A percentile compares a stretch with the other conserved stretches of the same genome.
Evolutionary conservation across 106 monocot genomes (phyloP).

Genomic region (Dendrobium huoshanense): DNA sequence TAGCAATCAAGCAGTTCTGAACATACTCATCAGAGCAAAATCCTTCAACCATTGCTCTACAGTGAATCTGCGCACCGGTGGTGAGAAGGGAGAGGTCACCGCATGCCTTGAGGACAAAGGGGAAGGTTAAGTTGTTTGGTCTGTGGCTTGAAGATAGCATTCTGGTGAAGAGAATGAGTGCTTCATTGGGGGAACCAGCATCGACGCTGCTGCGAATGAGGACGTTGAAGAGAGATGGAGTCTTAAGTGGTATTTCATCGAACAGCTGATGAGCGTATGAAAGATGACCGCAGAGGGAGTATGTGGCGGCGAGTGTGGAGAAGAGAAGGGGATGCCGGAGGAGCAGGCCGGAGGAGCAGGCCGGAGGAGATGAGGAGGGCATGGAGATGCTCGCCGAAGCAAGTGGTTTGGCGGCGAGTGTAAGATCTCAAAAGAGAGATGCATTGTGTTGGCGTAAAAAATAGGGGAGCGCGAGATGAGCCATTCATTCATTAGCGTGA

Average conservation of each 20-base stretch:
- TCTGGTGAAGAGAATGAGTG: constrained; percentile 32
- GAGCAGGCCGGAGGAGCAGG: constrained; percentile 41
- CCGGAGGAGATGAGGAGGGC: constrained; percentile 48
- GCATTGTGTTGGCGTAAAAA: constrained; percentile 18
- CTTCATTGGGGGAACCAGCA: constrained; percentile 8
- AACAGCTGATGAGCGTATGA: constrained; percentile 40
- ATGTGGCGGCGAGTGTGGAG: constrained; percentile 33
- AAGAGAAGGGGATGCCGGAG: constrained; percentile 9
- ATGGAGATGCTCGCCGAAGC: constrained; percentile 39
- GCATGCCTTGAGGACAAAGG: constrained; percentile 69
- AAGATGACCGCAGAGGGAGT: constrained; percentile 29
- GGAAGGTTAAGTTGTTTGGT: constrained; percentile 57
- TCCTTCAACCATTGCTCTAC: constrained; percentile 31
- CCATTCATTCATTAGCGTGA: constrained; percentile 16
- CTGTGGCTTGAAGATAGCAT: constrained; percentile 23
- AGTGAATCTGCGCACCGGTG: constrained; percentile 30
- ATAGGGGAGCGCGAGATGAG: constrained; percentile 10
- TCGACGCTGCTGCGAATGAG: constrained; percentile 45
- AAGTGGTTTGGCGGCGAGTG: constrained; percentile 23
- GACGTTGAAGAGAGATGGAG: constrained; percentile 36
- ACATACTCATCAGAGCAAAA: constrained; percentile 34
- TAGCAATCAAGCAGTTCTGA: constrained; percentile 39
- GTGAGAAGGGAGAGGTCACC: constrained; percentile 16
- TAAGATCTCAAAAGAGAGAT: constrained; percentile 25
- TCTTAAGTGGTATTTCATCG: constrained; percentile 25